Base-by-base conservation (phyloP, 108 stramenopile genomes). In the Nannochloropsis oceanica region DNA sequence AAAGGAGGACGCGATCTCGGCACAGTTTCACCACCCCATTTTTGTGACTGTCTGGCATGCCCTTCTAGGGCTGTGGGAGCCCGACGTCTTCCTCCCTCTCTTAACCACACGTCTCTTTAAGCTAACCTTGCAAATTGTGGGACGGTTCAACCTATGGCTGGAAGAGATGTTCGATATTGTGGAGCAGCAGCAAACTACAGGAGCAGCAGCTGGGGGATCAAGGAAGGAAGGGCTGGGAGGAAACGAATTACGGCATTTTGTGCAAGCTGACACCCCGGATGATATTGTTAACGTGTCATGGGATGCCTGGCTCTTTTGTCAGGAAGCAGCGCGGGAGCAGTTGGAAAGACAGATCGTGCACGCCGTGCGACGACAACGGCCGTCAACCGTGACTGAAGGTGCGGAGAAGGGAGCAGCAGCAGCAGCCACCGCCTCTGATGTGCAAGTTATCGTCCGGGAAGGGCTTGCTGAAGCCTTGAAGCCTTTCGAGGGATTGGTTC, bases 71-170 rank as follows among this genome's bases (percentile, higher is more conserved):
- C 59, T 73, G 18, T 73, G 59, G 59, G 59, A 73, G 18, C 59
- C 59, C n/a, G 59, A 86, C 73, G 59, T 88, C 11, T 88, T 88
- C 42, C 44, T 88, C 43, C 87, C 82, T 50, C 80, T 79, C 27
- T 81, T 88, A 25, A 44, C 84, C 11, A 43, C 84, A 46, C 87
- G 87, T 24, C 80, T 84, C 20, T 43, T 88, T 8, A 79, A 84
- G 81, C 84, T 88, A 22, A 84, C 88, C 20, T 82, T 88, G 18
- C 88, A 88, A 84, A 42, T 85, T 24, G 50, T 88, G 11, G 84
- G 84, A n/a, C 85, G 88, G 73, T 43, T 59, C 44, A 50, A 43
- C 0, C 84, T 44, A 8, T 88, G 88, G 59, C n/a, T 18, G 22
- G n/a, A 73, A 3, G n/a, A 73, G n/a, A n/a, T 73, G 18, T 73